Evolutionary conservation across 202 grass and related monocot genomes (phyloP).

Genomic region (Hordeum pubiflorum): DNA sequence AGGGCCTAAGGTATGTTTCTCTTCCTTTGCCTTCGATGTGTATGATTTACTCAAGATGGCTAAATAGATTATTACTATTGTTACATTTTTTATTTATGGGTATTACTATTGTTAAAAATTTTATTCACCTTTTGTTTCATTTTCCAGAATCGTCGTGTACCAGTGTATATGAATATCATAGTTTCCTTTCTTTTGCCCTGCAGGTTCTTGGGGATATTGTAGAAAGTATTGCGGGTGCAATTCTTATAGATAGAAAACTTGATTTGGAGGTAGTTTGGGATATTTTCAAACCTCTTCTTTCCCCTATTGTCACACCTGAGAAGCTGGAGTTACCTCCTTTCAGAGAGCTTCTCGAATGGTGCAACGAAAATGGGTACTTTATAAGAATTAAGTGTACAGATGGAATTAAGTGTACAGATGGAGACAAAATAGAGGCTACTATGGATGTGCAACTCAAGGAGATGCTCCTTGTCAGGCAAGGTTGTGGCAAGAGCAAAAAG

Average conservation of each 20-base stretch:
- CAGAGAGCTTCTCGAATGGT: constrained; percentile 56
- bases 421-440: constrained; percentile 44
- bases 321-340: constrained; percentile 61
- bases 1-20: constrained; percentile 70
- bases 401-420: constrained; percentile 41
- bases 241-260: constrained; percentile 81
- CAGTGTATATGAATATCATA: background rate
- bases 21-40: background rate
- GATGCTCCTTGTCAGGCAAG: constrained; percentile 39
- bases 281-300: constrained; percentile 65
- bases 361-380: constrained; percentile 63
- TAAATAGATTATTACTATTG: background rate
- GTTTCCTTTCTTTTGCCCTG: constrained; percentile 17
- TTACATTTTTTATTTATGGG: background rate
- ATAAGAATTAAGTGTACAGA: constrained; percentile 44
- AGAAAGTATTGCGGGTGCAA: constrained; percentile 85
- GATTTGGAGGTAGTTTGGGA: constrained; percentile 63
- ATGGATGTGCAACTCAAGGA: constrained; percentile 60
- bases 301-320: constrained; percentile 87
- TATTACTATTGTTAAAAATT: background rate
- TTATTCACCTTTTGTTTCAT: background rate
- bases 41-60: background rate
- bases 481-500: constrained; percentile 47
- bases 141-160: background rate
- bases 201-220: constrained; percentile 92